phyloP scores from a whole-genome alignment of 495 filamentous ascomycete species.

The Penicillium bialowiezense region DNA sequence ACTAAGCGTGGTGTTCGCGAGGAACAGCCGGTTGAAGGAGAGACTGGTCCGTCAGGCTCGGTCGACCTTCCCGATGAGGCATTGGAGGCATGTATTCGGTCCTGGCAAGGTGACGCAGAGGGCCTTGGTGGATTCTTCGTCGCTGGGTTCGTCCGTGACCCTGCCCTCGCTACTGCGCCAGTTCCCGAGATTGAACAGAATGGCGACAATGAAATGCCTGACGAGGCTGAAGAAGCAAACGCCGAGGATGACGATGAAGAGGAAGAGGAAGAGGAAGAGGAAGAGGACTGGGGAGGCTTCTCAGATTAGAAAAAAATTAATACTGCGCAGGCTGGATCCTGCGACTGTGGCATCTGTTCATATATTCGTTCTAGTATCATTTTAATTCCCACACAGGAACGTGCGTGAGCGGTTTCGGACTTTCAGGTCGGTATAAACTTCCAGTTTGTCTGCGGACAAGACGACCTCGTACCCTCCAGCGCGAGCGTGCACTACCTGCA shows the following conservation, averaged over 20 bases:
- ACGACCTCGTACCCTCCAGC: slow-evolving; percentile 51
- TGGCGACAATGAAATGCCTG: slow-evolving; percentile 17
- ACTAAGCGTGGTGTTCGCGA: slow-evolving; percentile 57
- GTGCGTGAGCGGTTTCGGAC: slow-evolving; percentile 63
- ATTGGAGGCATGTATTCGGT: slow-evolving; percentile 76
- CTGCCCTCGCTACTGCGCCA: background rate
- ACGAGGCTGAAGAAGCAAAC: slow-evolving; percentile 13
- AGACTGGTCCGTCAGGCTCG: slow-evolving; percentile 8
- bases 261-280: slow-evolving; percentile 21
- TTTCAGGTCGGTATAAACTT: slow-evolving; percentile 66
- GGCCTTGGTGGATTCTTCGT: slow-evolving; percentile 77
- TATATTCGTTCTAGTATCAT: background rate
- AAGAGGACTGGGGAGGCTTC: slow-evolving; percentile 47
- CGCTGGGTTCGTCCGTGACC: slow-evolving; percentile 59
- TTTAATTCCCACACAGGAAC: slow-evolving; percentile 51
- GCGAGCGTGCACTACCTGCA: slow-evolving; percentile 57
- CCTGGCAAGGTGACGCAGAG: slow-evolving; percentile 72
- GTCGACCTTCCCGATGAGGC: slow-evolving; percentile 46
- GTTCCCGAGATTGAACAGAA: slow-evolving; percentile 5
- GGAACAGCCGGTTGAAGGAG: slow-evolving; percentile 22
- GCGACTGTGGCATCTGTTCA: slow-evolving; percentile 5
- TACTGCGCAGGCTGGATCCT: background rate
- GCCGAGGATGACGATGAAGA: slow-evolving; percentile 12
- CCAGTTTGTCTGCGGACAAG: slow-evolving; percentile 76
- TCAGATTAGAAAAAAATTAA: slow-evolving; percentile 34